Evolutionary conservation across 2,329 filamentous ascomycete species (phyloP).

Genomic region (Epichloe sylvatica): DNA sequence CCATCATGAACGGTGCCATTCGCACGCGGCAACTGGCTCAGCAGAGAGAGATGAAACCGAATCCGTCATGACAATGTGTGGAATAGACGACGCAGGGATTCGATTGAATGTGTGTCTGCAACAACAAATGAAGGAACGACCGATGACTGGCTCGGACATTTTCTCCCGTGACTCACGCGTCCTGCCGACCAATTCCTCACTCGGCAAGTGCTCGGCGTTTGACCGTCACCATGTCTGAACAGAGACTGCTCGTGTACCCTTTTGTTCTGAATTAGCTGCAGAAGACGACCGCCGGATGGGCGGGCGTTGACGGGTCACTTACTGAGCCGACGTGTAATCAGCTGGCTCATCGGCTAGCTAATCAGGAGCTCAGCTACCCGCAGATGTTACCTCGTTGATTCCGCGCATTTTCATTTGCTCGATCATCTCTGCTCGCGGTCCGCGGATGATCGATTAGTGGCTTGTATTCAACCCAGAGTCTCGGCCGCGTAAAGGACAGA

Average conservation of each 20-base stretch:
- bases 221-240: not conserved
- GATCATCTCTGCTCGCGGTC: not conserved
- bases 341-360: not conserved
- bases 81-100: not conserved
- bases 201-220: not conserved
- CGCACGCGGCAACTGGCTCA: not conserved
- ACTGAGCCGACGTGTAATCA: not conserved
- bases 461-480: not conserved
- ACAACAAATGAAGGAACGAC: not conserved
- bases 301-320: not conserved
- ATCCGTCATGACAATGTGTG: not conserved
- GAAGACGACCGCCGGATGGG: no score
- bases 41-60: not conserved
- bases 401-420: not conserved
- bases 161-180: not conserved
- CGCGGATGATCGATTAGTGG: not conserved
- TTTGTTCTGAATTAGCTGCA: no score
- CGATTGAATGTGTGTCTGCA: not conserved
- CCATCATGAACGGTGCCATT: no score
- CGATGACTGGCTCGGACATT: not conserved
- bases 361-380: not conserved
- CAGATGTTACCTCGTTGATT: not conserved
- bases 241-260: not conserved
- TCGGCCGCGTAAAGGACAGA: not conserved
- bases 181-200: not conserved